Evolutionary conservation across 1,139 yeast species (phyloP), one percentile per base, ranked within the genome.

Genomic region (Wickerhamomyces sp.): DNA sequence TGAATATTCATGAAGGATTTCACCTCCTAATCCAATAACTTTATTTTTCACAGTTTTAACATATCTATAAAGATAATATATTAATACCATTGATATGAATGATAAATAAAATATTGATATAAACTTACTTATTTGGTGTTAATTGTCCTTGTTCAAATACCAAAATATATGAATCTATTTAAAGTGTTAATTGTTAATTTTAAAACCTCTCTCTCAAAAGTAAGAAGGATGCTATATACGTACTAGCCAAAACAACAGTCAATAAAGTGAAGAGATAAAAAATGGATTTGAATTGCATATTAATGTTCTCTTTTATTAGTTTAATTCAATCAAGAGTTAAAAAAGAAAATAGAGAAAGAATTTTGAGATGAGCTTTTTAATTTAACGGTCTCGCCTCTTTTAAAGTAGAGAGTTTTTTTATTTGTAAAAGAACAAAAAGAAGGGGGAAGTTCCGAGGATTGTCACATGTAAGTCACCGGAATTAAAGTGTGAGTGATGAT

Each of bases 1-100:
- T 10, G 48, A 45, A 57, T 69, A 71, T 49, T 71, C 71, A 51
- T 69, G 68, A 29, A 65, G 63, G 48, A 71, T 65, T 34, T 53
- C 50, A 7, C 69, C 73, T 8, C 75, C 75, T 11, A 67, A 46
- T 27, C 52, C 52, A 41, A 57, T 55, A 39, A 71, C 60, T 44
- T 61, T 60, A 30, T 53, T 43, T 43, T 62, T 67, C 10, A 67
- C 63, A 1, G 53, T 42, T 13, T 59, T 63, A 45, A 57, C 44
- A 33, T 48, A 51, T 10, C 56, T 52, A 6, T 34, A 18, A 4
- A 29, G 41, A 39, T 36, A 40, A 37, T 39, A 27, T 13, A 29
- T 37, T 18, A 38, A 39, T 18, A 35, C 37, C n/a, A 13, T 10
- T 32, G 18, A 14, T 15, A 6, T n/a, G n/a, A n/a, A n/a, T n/a